Percentiles rank a stretch among this genome's conserved stretches.
These are phyloP conservation scores for Pseudofabraea citricarpa DNA, from an alignment of 2,329 filamentous ascomycete genomes.

Conservation along the genomic window DNA sequence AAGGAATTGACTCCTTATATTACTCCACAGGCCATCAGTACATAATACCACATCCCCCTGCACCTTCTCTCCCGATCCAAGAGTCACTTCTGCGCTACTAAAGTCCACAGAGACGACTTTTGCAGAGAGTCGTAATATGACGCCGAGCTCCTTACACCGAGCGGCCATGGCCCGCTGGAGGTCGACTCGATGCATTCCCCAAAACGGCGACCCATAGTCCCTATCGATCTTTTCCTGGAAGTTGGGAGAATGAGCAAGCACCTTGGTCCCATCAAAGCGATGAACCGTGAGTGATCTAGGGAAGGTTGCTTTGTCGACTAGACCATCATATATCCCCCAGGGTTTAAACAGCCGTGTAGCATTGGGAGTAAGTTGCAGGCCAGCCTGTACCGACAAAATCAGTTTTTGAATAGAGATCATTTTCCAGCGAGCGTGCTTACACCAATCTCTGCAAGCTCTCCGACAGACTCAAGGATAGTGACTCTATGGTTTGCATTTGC, in stretches of 20 bases:
- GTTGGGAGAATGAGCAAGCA: slow-evolving; percentile 19
- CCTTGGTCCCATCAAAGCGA: slow-evolving; percentile 42
- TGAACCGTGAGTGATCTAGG: slow-evolving; percentile 46
- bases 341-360: slow-evolving; percentile 23
- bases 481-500: slow-evolving; percentile 33
- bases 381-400: slow-evolving; percentile 13
- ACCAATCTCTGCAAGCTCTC: slow-evolving; percentile 34
- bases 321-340: slow-evolving; percentile 21
- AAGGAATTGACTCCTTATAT: slow-evolving; percentile 44
- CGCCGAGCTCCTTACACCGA: slow-evolving; percentile 33
- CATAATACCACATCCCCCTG: slow-evolving; percentile 54
- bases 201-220: slow-evolving; percentile 30
- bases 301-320: slow-evolving; percentile 23
- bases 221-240: slow-evolving; percentile 20
- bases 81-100: slow-evolving; percentile 11
- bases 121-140: slow-evolving; percentile 32
- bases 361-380: slow-evolving; percentile 26
- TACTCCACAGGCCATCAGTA: slow-evolving; percentile 61
- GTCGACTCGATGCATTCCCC: slow-evolving; percentile 43
- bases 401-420: not conserved
- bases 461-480: slow-evolving; percentile 36
- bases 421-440: slow-evolving; percentile 8
- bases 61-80: slow-evolving; percentile 25
- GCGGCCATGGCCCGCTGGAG: slow-evolving; percentile 38
- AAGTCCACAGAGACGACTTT: slow-evolving; percentile 27